These are phyloP conservation scores for Agaricus subrufescens DNA, from an alignment of 768 basidiomycete genomes.

Conservation along the genomic window DNA sequence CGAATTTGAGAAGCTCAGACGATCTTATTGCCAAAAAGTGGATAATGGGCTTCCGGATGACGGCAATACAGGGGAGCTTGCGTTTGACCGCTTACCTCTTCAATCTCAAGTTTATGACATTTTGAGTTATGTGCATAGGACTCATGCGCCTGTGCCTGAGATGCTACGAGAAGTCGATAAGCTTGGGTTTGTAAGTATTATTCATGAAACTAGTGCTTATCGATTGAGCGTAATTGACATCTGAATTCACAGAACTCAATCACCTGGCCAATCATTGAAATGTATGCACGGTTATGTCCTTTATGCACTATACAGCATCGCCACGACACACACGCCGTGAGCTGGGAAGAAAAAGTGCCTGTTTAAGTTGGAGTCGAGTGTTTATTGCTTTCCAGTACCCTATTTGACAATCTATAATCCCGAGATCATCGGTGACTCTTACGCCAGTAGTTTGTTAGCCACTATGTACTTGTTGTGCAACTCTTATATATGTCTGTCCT, in stretches of 20 bases:
- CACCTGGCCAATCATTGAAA: constrained; percentile 73
- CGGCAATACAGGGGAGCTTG: constrained; percentile 4
- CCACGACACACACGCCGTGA: constrained; percentile 1
- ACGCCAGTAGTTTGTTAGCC: not conserved
- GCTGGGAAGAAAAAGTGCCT: constrained; percentile 1
- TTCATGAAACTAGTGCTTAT: not conserved
- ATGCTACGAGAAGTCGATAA: constrained; percentile 55
- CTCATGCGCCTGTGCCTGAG: constrained; percentile 46
- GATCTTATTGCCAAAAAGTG: constrained; percentile 17
- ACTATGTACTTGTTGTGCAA: not conserved
- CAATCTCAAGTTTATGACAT: constrained; percentile 66
- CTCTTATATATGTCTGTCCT: too few species aligned
- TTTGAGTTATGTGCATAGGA: constrained; percentile 59
- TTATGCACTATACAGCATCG: constrained; percentile 26
- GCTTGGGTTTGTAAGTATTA: constrained; percentile 52
- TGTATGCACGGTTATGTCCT: constrained; percentile 60
- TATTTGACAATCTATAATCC: not conserved
- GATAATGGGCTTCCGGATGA: constrained; percentile 1
- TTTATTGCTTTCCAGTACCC: not conserved
- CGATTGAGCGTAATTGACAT: not conserved
- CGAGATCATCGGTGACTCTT: not conserved
- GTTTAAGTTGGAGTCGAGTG: not conserved
- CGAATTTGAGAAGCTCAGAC: constrained; percentile 46
- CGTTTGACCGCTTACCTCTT: constrained; percentile 62
- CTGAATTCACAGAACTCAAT: constrained; percentile 43